phyloP scores from a whole-genome alignment of 805 yeast species.

The Lipomyces yamanashiensis region DNA sequence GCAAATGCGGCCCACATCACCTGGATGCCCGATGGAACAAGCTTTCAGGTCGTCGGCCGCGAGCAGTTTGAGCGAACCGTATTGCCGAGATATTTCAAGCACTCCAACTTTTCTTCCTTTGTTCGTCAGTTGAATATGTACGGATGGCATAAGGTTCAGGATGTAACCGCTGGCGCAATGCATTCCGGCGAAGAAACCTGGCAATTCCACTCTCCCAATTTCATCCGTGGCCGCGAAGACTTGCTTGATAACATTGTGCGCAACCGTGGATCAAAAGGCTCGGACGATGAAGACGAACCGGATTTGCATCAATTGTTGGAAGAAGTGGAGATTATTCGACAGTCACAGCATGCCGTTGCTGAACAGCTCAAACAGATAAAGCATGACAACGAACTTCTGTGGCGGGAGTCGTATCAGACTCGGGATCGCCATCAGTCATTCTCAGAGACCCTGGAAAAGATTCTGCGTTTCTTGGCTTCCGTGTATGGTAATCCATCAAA shows the following conservation, averaged over 20 bases:
- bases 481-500: slow-evolving; percentile 72
- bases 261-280: slow-evolving; percentile 57
- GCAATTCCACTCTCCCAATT: slow-evolving; percentile 86
- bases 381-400: slow-evolving; percentile 83
- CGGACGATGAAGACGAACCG: slow-evolving; percentile 49
- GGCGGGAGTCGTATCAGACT: slow-evolving; percentile 86
- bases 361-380: slow-evolving; percentile 84
- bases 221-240: slow-evolving; percentile 78
- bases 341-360: slow-evolving; percentile 77
- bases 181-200: slow-evolving; percentile 70
- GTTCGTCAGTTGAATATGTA: slow-evolving; percentile 97
- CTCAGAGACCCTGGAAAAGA: slow-evolving; percentile 84
- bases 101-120: slow-evolving; percentile 91
- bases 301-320: slow-evolving; percentile 60
- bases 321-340: slow-evolving; percentile 76
- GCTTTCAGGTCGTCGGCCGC: slow-evolving; percentile 82
- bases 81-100: slow-evolving; percentile 91
- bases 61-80: slow-evolving; percentile 82
- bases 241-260: slow-evolving; percentile 83
- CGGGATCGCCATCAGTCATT: slow-evolving; percentile 86
- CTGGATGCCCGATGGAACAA: slow-evolving; percentile 85
- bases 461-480: slow-evolving; percentile 82
- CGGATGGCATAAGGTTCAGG: slow-evolving; percentile 99
- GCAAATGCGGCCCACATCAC: slow-evolving; percentile 69
- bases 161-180: slow-evolving; percentile 68